These are phyloP conservation scores for Elaeis oleifera DNA, from an alignment of 202 grass and related monocot species.

Conservation along the genomic window DNA sequence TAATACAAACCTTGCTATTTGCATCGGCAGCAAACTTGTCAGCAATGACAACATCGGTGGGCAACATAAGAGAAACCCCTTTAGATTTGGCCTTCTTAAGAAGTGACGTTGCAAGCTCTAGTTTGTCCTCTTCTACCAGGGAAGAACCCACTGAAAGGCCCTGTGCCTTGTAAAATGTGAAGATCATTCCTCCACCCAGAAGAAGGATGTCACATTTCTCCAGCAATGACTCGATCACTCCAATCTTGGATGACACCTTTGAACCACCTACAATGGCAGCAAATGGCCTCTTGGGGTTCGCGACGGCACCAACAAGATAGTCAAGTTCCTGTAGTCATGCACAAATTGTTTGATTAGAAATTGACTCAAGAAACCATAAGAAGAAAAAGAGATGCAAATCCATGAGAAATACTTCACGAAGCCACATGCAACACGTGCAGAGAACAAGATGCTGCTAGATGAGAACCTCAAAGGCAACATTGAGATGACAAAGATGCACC, in stretches of 20 bases:
- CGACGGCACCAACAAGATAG: slow-evolving; percentile 84
- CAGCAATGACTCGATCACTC: slow-evolving; percentile 87
- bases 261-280: slow-evolving; percentile 94
- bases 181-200: slow-evolving; percentile 96
- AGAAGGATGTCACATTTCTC: slow-evolving; percentile 87
- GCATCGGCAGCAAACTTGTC: slow-evolving; percentile 97
- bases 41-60: slow-evolving; percentile 73
- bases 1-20: slow-evolving; percentile 62
- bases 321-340: slow-evolving; percentile 68
- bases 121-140: slow-evolving; percentile 89
- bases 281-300: slow-evolving; percentile 75
- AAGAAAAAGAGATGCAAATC: slow-evolving; percentile 4
- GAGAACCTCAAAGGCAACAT: too few relatives aligned
- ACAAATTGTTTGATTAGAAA: slow-evolving; percentile 11
- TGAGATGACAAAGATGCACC: too few relatives aligned
- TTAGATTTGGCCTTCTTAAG: slow-evolving; percentile 82
- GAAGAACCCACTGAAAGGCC: slow-evolving; percentile 76
- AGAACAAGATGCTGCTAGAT: too few relatives aligned
- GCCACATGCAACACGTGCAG: too few relatives aligned
- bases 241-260: slow-evolving; percentile 94
- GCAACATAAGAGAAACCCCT: slow-evolving; percentile 80
- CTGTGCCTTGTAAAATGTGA: slow-evolving; percentile 99
- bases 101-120: slow-evolving; percentile 66
- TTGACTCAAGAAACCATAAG: neutral
- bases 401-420: too few relatives aligned